Evolutionary conservation across 2,329 filamentous ascomycete species (phyloP).

Genomic region (Claviceps sp.): DNA sequence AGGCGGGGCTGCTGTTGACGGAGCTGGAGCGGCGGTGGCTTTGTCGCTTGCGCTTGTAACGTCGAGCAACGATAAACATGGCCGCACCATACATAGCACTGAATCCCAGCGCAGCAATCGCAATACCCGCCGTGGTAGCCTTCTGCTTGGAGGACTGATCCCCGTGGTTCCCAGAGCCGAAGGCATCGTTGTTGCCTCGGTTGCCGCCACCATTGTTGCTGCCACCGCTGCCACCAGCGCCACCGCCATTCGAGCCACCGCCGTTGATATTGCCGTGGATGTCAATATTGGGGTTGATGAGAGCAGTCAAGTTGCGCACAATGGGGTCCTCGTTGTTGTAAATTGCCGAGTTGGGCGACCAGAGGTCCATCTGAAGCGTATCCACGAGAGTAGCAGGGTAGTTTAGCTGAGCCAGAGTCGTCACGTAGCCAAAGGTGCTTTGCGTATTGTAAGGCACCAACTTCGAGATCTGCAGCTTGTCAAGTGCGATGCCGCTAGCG

Average conservation of each 20-base stretch:
- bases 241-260: constrained; percentile 20
- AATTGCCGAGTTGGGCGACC: constrained; percentile 55
- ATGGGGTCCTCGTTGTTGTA: constrained; percentile 58
- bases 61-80: constrained; percentile 85
- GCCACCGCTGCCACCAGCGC: constrained; percentile 10
- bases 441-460: constrained; percentile 68
- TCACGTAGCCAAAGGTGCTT: constrained; percentile 58
- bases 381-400: constrained; percentile 60
- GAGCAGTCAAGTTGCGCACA: constrained; percentile 57
- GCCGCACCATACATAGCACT: constrained; percentile 81
- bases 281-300: constrained; percentile 70
- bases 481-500: constrained; percentile 40
- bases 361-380: constrained; percentile 53
- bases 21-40: constrained; percentile 67
- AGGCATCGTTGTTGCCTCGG: constrained; percentile 24
- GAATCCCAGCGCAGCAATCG: constrained; percentile 61
- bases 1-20: constrained; percentile 35
- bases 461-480: constrained; percentile 52
- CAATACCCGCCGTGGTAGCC: constrained; percentile 55
- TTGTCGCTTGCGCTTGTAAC: constrained; percentile 78
- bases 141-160: constrained; percentile 44
- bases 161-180: constrained; percentile 27
- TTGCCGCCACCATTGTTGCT: constrained; percentile 20
- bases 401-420: constrained; percentile 55
- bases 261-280: constrained; percentile 24